Evolutionary conservation across 495 filamentous ascomycete species (phyloP), one percentile per base, ranked within the genome.

Genomic region (Penicillium argentinense): DNA sequence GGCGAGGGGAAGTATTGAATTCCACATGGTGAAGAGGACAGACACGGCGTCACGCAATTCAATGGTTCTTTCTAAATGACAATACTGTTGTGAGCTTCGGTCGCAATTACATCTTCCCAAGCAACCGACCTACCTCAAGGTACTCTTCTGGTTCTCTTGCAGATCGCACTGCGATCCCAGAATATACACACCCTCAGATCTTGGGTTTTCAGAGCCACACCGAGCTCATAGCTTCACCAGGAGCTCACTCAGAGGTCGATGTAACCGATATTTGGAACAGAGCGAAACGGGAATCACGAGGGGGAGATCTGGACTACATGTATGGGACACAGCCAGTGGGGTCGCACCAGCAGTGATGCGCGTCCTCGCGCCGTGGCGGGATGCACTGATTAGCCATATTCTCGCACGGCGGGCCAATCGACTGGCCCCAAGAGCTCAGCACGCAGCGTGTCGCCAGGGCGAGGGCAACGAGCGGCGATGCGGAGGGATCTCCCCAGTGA

Each of bases 1-100:
- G 45, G 72, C 75, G 42, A 95, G 78, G 25, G 61, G 62, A 44
- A 57, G 32, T n/a, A 60, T 39, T 2, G 42, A 36, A 12, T 51
- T 26, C 60, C 42, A 50, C 49, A 57, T 58, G 34, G 27, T 44
- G 43, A 33, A 22, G 26, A 26, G n/a, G 26, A 2, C 9, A 39
- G 18, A 24, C 19, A 12, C 11, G 11, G 34, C 22, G 11, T 11
- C 17, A 34, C 1, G 0, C 7, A 1, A 9, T 21, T 36, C n/a
- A 1, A 4, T 13, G n/a, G n/a, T 8, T 14, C 30, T 17, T 4
- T n/a, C 9, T n/a, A 7, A 12, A n/a, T 14, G 14, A 7, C 3
- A 4, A 36, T 36, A 2, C 21, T n/a, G n/a, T 33, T 2, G 14
- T 36, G 17, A 36, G 33, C 33, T 36, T 3, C 17, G 7, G 17